Conservation (phyloP, 192 early-diverging fungal species). For the Coemansia sp. region DNA sequence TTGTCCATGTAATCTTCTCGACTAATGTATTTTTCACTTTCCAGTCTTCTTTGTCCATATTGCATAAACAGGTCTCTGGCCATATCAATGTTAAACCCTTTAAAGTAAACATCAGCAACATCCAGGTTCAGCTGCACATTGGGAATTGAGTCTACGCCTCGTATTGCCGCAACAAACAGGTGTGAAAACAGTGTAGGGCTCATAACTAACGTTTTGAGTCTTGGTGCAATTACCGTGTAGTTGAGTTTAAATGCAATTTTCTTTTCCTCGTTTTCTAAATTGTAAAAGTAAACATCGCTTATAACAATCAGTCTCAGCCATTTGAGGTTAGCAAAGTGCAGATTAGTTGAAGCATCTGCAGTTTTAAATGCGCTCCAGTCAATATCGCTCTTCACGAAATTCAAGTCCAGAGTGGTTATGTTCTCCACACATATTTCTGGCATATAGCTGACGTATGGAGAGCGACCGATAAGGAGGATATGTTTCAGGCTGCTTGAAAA, state of each 20-base stretch:
- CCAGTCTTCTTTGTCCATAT: background rate
- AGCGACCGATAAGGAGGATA: background rate
- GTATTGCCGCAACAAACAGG: background rate
- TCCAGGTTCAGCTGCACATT: background rate
- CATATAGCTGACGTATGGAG: background rate
- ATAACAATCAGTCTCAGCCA: background rate
- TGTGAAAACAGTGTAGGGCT: background rate
- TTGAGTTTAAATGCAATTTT: background rate
- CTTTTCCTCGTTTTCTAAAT: background rate
- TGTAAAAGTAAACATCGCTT: background rate
- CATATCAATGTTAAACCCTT: background rate
- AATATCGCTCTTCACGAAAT: background rate
- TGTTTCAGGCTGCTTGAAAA: background rate
- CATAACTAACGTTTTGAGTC: background rate
- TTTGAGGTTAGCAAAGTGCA: background rate
- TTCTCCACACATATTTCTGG: background rate
- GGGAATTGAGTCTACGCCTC: background rate
- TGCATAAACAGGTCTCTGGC: background rate
- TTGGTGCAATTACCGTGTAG: conserved; percentile 4
- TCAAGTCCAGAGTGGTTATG: background rate
- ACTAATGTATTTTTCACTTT: background rate
- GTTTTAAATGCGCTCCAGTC: background rate
- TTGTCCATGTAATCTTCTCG: background rate
- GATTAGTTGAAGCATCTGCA: background rate
- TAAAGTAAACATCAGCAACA: background rate